Base-by-base conservation (phyloP, 345 rosid species). In the Corchorus olitorius region DNA sequence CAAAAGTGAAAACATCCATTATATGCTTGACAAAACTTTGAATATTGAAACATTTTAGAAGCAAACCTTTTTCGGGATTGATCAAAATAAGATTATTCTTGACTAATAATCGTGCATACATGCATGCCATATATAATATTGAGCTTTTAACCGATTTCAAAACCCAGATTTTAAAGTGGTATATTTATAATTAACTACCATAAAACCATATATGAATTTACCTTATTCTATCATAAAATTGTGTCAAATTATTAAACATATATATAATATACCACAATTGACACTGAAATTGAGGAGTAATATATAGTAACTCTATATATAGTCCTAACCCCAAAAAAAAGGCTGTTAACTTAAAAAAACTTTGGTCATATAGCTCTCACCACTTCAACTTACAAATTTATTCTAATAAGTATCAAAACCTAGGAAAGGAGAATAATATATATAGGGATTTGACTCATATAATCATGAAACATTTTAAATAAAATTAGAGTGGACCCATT, bases 351-450 rank as follows among this genome's bases (percentile, higher is more conserved):
- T 6, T 34, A 15, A 19, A 41, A 41, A 58, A 17, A 27, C 27
- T 2, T 22, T 58, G 34, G 9, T 20, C 62, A 58, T 58, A 39
- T 39, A 39, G 43, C 6, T 3, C 43, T 39, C 34, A 20, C 13
- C 22, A 0, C 15, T 33, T 33, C 5, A 61, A 61, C 5, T 33
- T 33, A 4, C 33, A 61, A 61, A 5, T 8, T 34, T 61, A 27
- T 27, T 0, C 27, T 61, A 34, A 34, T 61, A 13, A 27, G 27
- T 27, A 61, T 61, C 43, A 33, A 8, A 61, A 61, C n/a, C 65
- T 70, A 72, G 67, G 74, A 77, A 39, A 39, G 43, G 43, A 77
- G 65, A 77, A 20, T 34, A 84, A 41, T 45, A 45, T 45, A 45
- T 64, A 27, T 52, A 9, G 10, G 53, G 74, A 56, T 67, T 65